Evolutionary conservation across 305 asterid species (phyloP).

Genomic region (Ilex paraguariensis): DNA sequence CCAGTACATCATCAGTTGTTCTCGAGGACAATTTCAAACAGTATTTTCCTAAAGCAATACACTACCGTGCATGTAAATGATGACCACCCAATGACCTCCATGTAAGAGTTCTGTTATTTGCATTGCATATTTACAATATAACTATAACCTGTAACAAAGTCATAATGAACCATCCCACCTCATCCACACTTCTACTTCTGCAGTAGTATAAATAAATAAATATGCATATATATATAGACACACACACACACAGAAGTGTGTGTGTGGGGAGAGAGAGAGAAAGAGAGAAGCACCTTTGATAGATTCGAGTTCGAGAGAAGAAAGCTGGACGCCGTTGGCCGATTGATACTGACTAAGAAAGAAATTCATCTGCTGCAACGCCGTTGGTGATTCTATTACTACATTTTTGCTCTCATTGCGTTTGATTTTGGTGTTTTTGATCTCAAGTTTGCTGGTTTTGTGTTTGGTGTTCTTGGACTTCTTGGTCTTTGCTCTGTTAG

Average conservation of each 20-base stretch:
- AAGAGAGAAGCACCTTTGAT: conserved; percentile 43
- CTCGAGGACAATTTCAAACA: no score
- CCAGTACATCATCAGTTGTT: no score
- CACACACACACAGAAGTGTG: no score
- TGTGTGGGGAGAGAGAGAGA: not conserved
- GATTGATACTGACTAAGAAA: conserved; percentile 63
- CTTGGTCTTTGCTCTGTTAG: not conserved
- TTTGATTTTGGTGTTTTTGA: not conserved
- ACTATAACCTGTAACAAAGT: no score
- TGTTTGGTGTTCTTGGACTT: conserved; percentile 1
- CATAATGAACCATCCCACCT: no score
- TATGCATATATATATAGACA: no score
- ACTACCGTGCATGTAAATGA: no score
- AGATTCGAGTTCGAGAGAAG: conserved; percentile 72
- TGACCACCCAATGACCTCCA: no score
- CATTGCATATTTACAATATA: no score
- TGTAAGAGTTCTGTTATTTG: no score
- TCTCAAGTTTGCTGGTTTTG: not conserved
- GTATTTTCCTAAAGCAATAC: not conserved
- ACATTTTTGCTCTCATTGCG: not conserved
- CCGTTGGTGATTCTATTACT: conserved; percentile 22
- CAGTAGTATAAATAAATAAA: no score
- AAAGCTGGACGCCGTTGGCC: conserved; percentile 52
- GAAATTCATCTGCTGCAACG: conserved; percentile 60
- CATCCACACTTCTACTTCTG: no score